These are phyloP conservation scores for Crithidia bombi DNA, from an alignment of 208 protist genomes.

Conservation along the genomic window DNA sequence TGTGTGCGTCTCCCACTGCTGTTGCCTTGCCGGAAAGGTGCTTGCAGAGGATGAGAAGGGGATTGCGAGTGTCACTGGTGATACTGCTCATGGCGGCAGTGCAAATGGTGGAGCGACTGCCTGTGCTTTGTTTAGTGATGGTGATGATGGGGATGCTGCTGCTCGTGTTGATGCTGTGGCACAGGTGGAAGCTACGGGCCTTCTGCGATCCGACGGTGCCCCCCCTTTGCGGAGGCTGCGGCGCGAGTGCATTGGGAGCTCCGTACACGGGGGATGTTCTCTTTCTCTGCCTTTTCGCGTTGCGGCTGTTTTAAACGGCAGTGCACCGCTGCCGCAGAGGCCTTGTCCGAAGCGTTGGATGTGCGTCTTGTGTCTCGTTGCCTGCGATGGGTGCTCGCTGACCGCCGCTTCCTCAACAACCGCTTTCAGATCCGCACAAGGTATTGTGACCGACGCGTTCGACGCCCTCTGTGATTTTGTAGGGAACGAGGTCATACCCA, in stretches of 20 bases:
- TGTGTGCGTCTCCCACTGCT: constrained; percentile 30
- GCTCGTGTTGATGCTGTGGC: background rate
- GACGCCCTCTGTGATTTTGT: constrained; percentile 28
- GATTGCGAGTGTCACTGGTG: background rate
- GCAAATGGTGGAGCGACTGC: background rate
- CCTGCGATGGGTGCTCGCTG: constrained; percentile 15
- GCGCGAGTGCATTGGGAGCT: background rate
- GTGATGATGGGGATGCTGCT: background rate
- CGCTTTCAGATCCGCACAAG: too few relatives aligned
- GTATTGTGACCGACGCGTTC: constrained; percentile 22
- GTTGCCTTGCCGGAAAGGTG: background rate
- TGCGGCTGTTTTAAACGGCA: constrained; percentile 55
- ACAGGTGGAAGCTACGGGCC: background rate
- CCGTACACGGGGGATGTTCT: background rate
- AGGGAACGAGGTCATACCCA: constrained; percentile 29
- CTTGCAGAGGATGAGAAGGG: background rate
- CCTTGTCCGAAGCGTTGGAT: background rate
- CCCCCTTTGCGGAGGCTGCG: background rate
- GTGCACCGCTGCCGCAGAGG: constrained; percentile 35
- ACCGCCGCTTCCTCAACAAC: background rate
- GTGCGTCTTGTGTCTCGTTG: constrained; percentile 17
- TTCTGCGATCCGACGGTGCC: background rate
- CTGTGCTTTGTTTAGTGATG: too few relatives aligned
- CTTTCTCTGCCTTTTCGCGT: constrained; percentile 31
- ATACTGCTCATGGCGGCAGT: background rate